phyloP scores from a whole-genome alignment of 805 yeast species.

The Diddensiella transvaalensis region DNA sequence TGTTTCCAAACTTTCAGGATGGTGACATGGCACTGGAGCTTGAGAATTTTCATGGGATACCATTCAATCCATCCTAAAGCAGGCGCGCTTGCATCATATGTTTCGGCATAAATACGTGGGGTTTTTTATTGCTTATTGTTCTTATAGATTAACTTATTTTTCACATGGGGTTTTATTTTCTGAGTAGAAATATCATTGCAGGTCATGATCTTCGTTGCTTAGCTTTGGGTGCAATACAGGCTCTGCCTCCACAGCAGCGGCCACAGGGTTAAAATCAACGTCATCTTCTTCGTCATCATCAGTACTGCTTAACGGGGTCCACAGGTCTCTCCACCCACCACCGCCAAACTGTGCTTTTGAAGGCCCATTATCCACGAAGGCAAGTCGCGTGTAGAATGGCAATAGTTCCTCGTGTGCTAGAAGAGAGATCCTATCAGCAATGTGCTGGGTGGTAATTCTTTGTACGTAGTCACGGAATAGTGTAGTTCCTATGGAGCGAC shows the following conservation, averaged over 20 bases:
- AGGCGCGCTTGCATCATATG: not conserved
- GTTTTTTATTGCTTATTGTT: too few relatives aligned
- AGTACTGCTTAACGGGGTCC: conserved; percentile 15
- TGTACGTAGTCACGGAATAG: conserved; percentile 87
- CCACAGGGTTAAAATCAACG: not conserved
- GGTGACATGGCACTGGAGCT: conserved; percentile 18
- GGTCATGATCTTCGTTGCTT: not conserved
- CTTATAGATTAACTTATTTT: not conserved
- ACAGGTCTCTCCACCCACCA: conserved; percentile 26
- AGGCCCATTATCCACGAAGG: conserved; percentile 60
- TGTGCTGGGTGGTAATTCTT: conserved; percentile 79
- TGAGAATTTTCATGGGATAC: conserved; percentile 24
- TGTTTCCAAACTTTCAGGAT: conserved; percentile 17
- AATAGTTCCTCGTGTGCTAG: conserved; percentile 66
- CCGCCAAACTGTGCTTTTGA: conserved; percentile 23
- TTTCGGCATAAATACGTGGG: not conserved
- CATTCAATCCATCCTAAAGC: conserved; percentile 26
- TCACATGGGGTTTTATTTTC: not conserved
- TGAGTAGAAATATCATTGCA: not conserved
- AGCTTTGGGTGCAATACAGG: not conserved
- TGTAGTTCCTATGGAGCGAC: conserved; percentile 77
- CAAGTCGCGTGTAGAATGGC: conserved; percentile 77
- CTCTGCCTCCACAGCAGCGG: not conserved
- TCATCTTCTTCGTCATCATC: conserved; percentile 19
- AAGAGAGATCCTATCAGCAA: conserved; percentile 72